Conservation (phyloP, 129 eudicot species). For the Deinandra increscens region DNA sequence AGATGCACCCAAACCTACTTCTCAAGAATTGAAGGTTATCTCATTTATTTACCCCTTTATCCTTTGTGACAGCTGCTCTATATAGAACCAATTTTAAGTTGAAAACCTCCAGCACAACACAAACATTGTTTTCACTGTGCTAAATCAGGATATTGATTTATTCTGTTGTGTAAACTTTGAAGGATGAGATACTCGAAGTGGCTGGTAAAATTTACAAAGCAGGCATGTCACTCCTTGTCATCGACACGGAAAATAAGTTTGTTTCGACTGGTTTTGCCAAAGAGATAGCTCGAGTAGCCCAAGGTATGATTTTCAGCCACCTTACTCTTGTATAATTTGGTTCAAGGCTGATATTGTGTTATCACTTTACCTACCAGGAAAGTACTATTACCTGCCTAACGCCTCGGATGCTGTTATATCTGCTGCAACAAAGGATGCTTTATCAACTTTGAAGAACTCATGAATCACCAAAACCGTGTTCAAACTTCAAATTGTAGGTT, state of each 20-base stretch:
- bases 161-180: conserved; percentile 16
- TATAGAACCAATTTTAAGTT: too few relatives aligned
- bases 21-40: conserved; percentile 75
- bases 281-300: conserved; percentile 95
- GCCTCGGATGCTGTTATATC: conserved; percentile 98
- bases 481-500: conserved; percentile 9
- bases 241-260: conserved; percentile 94
- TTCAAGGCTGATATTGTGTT: conserved; percentile 14
- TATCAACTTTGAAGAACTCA: conserved; percentile 75
- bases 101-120: too few relatives aligned
- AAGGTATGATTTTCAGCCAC: conserved; percentile 46
- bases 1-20: conserved; percentile 77
- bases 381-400: conserved; percentile 93
- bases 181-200: conserved; percentile 99
- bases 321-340: background rate
- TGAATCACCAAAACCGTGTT: conserved; percentile 25
- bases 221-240: conserved; percentile 95
- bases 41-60: background rate
- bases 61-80: background rate
- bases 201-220: conserved; percentile 93
- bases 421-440: conserved; percentile 85
- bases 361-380: conserved; percentile 54
- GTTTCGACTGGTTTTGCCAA: conserved; percentile 97
- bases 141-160: conserved; percentile 7
- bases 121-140: too few relatives aligned